Percentiles rank a stretch among this genome's conserved stretches.
Evolutionary conservation across 306 rosid genomes (phyloP).

Genomic region (Dryas drummondii): DNA sequence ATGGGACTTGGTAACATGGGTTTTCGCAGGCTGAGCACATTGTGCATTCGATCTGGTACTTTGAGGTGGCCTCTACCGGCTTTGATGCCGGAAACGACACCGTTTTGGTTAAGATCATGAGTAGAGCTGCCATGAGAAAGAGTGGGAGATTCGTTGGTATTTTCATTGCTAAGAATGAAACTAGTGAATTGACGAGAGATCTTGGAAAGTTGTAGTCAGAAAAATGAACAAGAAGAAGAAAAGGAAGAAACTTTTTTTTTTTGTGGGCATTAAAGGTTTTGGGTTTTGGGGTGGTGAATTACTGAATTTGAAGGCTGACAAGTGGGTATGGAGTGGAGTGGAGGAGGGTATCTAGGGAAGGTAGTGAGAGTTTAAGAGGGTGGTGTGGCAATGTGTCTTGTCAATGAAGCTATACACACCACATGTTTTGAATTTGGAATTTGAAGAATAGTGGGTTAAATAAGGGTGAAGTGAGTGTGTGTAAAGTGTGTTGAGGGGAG

Average conservation of each 20-base stretch:
- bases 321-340: not conserved
- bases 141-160: too few relatives aligned
- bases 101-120: constrained; percentile 2
- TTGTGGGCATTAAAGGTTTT: too few relatives aligned
- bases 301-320: too few relatives aligned
- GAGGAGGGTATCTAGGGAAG: not conserved
- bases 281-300: not conserved
- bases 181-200: too few relatives aligned
- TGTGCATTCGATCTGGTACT: constrained; percentile 85
- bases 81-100: constrained; percentile 16
- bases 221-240: too few relatives aligned
- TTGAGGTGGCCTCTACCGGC: constrained; percentile 30
- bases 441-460: not conserved
- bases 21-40: constrained; percentile 85
- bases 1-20: constrained; percentile 53
- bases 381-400: constrained; percentile 13
- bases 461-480: not conserved
- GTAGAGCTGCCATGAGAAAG: too few relatives aligned
- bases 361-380: not conserved
- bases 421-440: not conserved
- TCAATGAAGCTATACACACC: constrained; percentile 14
- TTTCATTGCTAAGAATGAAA: too few relatives aligned
- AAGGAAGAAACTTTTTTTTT: too few relatives aligned
- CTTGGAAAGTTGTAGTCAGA: too few relatives aligned
- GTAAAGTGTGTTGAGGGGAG: not conserved